Evolutionary conservation across 164 flowering plant genomes (phyloP), one percentile per base, ranked within the genome.

Genomic region (Piper betle): DNA sequence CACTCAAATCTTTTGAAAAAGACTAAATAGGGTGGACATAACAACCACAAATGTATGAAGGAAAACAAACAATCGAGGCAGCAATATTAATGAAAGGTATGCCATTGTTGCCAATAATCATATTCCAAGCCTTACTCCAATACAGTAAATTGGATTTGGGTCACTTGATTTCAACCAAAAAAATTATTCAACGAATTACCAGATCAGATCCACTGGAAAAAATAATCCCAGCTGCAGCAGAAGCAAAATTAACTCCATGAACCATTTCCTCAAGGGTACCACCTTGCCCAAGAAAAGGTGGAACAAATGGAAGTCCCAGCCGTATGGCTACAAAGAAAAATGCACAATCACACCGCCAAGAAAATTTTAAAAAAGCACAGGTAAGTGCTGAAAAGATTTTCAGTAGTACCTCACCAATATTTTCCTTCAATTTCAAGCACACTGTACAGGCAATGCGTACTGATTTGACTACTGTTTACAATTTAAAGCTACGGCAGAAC

Each of bases 221-320:
- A 46, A 89, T 79, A 50, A 92, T 81, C 64, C 98, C 98, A 63
- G 96, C 91, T 57, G 82, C 93, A 20, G 97, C 96, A 54, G 98
- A 87, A 60, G 98, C 98, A 60, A 79, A 92, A 70, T 92, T 92
- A 53, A 92, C 86, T 42, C 98, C 98, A 19, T 66, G 94, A 53
- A 83, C 74, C 88, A 89, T 80, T 61, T 75, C 85, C 53, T 82
- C 79, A 13, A 86, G 79, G 0, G 63, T 57, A 25, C 91, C 87
- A 20, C 58, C 53, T 48, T 79, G 89, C 37, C 85, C 88, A 12
- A 89, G 86, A 65, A 80, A 92, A 62, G 91, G 80, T 7, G 94
- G 96, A 6, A 83, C 91, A 59, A 86, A 89, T 0, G 98, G 98
- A 46, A 92, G 83, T 52, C 96, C 91, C 17, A 89, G 78, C 1